Evolutionary conservation across 163 green algal species (phyloP), one percentile per base, ranked within the genome.

Genomic region (Chlamydomonas reinhardtii): DNA sequence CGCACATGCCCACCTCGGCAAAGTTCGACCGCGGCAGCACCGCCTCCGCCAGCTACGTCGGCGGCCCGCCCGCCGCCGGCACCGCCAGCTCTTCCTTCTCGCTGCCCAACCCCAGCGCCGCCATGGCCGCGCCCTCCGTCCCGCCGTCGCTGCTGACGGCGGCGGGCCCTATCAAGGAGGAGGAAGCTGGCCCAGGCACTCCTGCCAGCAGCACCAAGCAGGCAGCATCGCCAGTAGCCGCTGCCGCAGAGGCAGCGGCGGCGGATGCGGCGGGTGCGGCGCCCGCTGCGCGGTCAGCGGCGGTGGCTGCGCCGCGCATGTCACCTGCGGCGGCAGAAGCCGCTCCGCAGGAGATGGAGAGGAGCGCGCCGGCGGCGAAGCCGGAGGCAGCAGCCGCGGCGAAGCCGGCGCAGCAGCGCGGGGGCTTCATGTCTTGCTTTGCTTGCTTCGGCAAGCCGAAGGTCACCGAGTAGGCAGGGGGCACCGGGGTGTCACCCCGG

Each of bases 61-160:
- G 3, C 24, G 24, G 5, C 37, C 25, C 37, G 12, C 48, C 27
- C 15, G 6, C 17, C 77, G 43, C 43, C 25, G 64, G 64, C 64
- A 84, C 64, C 76, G 37, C 37, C 76, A 65, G 62, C 39, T 75
- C 66, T 43, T 48, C 27, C 29, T 68, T 29, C 59, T 66, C 59
- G 59, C 25, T 29, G 59, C 59, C 59, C 59, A 66, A 29, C 59
- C 24, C 59, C 76, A 11, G 43, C 43, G 52, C 73, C 73, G n/a
- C 29, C 17, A 54, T 2, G n/a, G 39, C 29, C 15, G 16, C 4
- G 4, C 25, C 9, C 27, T 20, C 19, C 6, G 6, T 2, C 20
- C 39, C 29, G n/a, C 64, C 35, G 16, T 34, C 64, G 35, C 76
- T 34, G 27, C n/a, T 75, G 39, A 14, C n/a, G 29, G 29, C 76